These are phyloP conservation scores for Magnolia kwangsiensis DNA, from an alignment of 164 flowering plant genomes.

Conservation along the genomic window DNA sequence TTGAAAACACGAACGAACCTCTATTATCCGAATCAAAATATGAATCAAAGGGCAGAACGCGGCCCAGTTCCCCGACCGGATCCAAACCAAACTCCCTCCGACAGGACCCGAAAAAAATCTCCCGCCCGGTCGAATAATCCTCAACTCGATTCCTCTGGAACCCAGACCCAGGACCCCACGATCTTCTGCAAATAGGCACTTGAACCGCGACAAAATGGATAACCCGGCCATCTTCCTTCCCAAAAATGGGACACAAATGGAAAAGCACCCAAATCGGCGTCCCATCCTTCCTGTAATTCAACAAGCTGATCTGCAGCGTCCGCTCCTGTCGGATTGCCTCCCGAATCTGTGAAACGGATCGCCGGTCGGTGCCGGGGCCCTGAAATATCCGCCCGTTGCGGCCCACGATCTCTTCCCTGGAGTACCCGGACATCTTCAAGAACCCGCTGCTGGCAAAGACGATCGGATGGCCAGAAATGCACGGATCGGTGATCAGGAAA, in stretches of 20 bases:
- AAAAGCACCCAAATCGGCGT: conserved; percentile 88
- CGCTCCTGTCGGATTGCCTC: conserved; percentile 79
- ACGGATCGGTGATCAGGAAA: conserved; percentile 88
- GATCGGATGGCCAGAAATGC: conserved; percentile 79
- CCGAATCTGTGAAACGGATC: conserved; percentile 67
- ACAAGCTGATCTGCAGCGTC: conserved; percentile 42
- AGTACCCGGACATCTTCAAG: conserved; percentile 76
- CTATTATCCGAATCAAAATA: conserved; percentile 31
- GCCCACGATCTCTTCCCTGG: conserved; percentile 69
- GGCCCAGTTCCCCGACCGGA: conserved; percentile 33
- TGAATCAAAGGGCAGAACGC: conserved; percentile 27
- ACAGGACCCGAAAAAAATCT: conserved; percentile 60
- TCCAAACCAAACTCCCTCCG: conserved; percentile 66
- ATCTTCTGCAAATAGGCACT: conserved; percentile 54
- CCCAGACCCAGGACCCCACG: conserved; percentile 19
- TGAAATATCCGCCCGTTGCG: conserved; percentile 77
- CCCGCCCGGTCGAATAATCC: conserved; percentile 29
- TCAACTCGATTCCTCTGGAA: conserved; percentile 15
- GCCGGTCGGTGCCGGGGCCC: conserved; percentile 66
- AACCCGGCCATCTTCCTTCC: conserved; percentile 61
- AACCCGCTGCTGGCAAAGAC: conserved; percentile 82
- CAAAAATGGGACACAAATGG: conserved; percentile 70
- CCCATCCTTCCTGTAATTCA: conserved; percentile 88
- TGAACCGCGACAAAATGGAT: conserved; percentile 79
- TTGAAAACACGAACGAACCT: conserved; percentile 38